These are phyloP conservation scores for Lactuca sativa DNA, from an alignment of 129 eudicot genomes.

Conservation along the genomic window DNA sequence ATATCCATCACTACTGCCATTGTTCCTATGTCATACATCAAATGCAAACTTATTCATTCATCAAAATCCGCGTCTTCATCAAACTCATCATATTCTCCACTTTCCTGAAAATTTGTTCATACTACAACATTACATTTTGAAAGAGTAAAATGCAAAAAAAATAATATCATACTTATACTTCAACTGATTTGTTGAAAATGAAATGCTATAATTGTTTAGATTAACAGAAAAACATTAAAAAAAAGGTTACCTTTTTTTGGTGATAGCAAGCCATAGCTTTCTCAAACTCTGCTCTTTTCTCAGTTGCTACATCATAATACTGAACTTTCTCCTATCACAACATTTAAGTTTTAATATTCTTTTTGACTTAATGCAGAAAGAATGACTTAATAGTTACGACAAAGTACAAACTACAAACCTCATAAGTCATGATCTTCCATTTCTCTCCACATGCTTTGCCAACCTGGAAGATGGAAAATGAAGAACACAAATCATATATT, in stretches of 20 bases:
- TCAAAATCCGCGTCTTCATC: slow-evolving; percentile 65
- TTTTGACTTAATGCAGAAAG: neutral
- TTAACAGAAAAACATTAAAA: neutral
- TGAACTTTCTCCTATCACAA: slow-evolving; percentile 73
- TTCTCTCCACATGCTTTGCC: slow-evolving; percentile 97
- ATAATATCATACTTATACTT: too few relatives aligned
- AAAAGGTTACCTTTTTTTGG: slow-evolving; percentile 50
- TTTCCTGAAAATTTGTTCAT: slow-evolving; percentile 52
- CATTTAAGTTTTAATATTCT: neutral
- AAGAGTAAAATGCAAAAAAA: too few relatives aligned
- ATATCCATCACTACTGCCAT: neutral
- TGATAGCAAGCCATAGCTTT: slow-evolving; percentile 60
- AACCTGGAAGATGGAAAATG: slow-evolving; percentile 44
- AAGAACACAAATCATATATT: neutral
- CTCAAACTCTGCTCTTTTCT: slow-evolving; percentile 78
- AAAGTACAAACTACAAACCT: slow-evolving; percentile 47
- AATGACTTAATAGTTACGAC: neutral
- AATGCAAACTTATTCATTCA: slow-evolving; percentile 24
- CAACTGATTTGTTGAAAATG: neutral
- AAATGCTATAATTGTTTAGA: too few relatives aligned
- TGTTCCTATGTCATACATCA: neutral
- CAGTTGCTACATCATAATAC: slow-evolving; percentile 84
- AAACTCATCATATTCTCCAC: slow-evolving; percentile 46
- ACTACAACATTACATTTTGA: neutral
- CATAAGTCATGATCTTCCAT: slow-evolving; percentile 91